Conservation (phyloP, 2,329 filamentous ascomycete genomes). For the Colletotrichum acutatum region DNA sequence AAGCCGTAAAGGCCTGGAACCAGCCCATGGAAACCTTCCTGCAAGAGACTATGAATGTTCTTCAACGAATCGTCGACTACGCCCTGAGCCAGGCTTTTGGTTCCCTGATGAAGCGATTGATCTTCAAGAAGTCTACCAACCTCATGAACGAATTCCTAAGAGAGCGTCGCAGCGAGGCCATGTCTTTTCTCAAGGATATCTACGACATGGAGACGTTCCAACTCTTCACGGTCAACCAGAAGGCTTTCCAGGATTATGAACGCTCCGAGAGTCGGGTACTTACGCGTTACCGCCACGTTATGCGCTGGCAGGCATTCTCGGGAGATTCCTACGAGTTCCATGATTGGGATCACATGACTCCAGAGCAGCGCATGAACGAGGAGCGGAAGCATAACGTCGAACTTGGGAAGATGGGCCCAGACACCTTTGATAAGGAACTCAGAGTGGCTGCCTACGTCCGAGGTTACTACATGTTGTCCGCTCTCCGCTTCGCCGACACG, state of each 20-base stretch:
- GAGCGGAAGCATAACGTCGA: slow-evolving; percentile 54
- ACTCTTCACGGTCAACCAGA: slow-evolving; percentile 67
- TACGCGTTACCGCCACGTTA: slow-evolving; percentile 58
- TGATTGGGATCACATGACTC: slow-evolving; percentile 58
- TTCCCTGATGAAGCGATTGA: slow-evolving; percentile 56
- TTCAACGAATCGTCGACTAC: slow-evolving; percentile 56
- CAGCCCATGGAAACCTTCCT: slow-evolving; percentile 62
- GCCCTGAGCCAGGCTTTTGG: slow-evolving; percentile 61
- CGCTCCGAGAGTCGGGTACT: slow-evolving; percentile 58
- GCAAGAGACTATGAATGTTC: slow-evolving; percentile 56
- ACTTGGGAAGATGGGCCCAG: slow-evolving; percentile 60
- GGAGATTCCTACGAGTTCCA: slow-evolving; percentile 42
- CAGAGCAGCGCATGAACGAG: slow-evolving; percentile 59
- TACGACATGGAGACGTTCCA: slow-evolving; percentile 65
- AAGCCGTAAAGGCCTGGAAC: slow-evolving; percentile 70
- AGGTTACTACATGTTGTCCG: slow-evolving; percentile 76
- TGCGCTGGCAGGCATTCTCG: slow-evolving; percentile 57
- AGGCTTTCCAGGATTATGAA: slow-evolving; percentile 58
- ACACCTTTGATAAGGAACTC: slow-evolving; percentile 70
- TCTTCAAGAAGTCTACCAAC: slow-evolving; percentile 60
- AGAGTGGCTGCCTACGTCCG: slow-evolving; percentile 71
- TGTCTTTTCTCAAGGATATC: slow-evolving; percentile 52
- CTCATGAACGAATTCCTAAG: slow-evolving; percentile 58
- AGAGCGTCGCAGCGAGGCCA: slow-evolving; percentile 49
- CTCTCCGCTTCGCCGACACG: slow-evolving; percentile 71